A percentile compares a stretch with the other conserved stretches of the same genome.
Evolutionary conservation across 257 asterid genomes (phyloP).

Genomic region (Datura wrightii): DNA sequence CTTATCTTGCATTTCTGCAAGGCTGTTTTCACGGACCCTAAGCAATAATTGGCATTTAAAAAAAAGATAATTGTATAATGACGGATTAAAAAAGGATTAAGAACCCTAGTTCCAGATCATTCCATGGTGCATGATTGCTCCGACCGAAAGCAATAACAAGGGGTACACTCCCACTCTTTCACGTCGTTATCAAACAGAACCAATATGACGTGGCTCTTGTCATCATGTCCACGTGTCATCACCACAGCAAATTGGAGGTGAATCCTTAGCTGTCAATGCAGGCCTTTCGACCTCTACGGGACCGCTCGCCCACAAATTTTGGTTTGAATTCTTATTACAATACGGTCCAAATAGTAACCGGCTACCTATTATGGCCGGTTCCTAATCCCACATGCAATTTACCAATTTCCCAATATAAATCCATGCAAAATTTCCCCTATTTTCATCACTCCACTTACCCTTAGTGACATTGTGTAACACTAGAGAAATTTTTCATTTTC

Average conservation of each 20-base stretch:
- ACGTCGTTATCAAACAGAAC: constrained; percentile 35
- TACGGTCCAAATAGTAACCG: constrained; percentile 6
- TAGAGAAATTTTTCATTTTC: neutral
- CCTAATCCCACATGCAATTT: neutral
- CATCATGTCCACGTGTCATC: constrained; percentile 43
- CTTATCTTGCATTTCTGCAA: too few relatives aligned
- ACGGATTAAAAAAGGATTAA: neutral
- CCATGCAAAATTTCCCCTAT: neutral
- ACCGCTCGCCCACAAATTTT: constrained; percentile 21
- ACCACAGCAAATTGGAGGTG: constrained; percentile 38
- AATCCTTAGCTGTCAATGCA: constrained; percentile 31
- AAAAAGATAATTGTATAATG: neutral
- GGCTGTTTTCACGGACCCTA: neutral
- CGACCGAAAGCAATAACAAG: constrained; percentile 20
- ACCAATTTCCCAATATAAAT: constrained; percentile 21
- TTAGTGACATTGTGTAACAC: neutral
- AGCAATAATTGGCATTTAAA: neutral
- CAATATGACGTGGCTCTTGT: constrained; percentile 41
- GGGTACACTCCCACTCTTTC: neutral
- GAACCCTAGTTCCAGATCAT: constrained; percentile 19
- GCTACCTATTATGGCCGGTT: neutral
- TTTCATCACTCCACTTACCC: constrained; percentile 14
- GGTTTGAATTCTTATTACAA: neutral
- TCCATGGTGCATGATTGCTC: constrained; percentile 9
- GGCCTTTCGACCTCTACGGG: constrained; percentile 6